Evolutionary conservation across 2,329 filamentous ascomycete species (phyloP).

Genomic region (Pseudocercospora vitis): DNA sequence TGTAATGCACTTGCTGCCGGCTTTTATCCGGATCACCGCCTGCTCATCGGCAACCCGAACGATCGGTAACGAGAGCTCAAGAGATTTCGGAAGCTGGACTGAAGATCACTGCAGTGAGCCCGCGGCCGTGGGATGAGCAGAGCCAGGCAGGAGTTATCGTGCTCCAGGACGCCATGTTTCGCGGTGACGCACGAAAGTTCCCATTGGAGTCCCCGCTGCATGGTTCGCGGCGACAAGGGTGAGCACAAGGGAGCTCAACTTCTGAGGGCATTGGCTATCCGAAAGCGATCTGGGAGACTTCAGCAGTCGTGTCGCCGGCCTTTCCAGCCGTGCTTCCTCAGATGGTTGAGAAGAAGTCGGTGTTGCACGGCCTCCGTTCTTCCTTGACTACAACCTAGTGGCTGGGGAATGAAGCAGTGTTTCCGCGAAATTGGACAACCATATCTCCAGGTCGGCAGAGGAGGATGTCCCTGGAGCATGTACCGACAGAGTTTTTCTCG

Average conservation of each 20-base stretch:
- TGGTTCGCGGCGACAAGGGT: background rate
- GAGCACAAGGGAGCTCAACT: conserved; percentile 6
- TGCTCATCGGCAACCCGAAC: conserved; percentile 10
- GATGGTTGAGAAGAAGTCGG: conserved; percentile 1
- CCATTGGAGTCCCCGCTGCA: conserved; percentile 2
- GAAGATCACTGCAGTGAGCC: conserved; percentile 14
- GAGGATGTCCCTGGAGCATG: conserved; percentile 3
- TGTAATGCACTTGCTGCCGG: conserved; percentile 5
- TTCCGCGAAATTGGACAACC: conserved; percentile 6
- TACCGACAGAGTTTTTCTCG: conserved; percentile 6
- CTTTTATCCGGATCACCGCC: conserved; percentile 1
- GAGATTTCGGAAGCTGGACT: conserved; percentile 11
- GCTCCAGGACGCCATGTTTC: background rate
- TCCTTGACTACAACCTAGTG: conserved; percentile 2
- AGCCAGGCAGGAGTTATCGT: background rate
- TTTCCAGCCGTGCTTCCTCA: background rate
- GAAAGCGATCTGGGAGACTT: conserved; percentile 2
- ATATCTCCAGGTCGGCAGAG: conserved; percentile 4
- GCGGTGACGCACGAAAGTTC: background rate
- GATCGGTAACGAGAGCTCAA: conserved; percentile 16
- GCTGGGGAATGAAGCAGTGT: conserved; percentile 1
- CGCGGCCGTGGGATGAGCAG: background rate
- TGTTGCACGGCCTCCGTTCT: background rate
- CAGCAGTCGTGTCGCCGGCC: background rate
- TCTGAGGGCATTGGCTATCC: background rate